Percentiles rank a stretch among this genome's conserved stretches.
phyloP scores from a whole-genome alignment of 2,329 filamentous ascomycete species.

The Calonectria pauciramosa region DNA sequence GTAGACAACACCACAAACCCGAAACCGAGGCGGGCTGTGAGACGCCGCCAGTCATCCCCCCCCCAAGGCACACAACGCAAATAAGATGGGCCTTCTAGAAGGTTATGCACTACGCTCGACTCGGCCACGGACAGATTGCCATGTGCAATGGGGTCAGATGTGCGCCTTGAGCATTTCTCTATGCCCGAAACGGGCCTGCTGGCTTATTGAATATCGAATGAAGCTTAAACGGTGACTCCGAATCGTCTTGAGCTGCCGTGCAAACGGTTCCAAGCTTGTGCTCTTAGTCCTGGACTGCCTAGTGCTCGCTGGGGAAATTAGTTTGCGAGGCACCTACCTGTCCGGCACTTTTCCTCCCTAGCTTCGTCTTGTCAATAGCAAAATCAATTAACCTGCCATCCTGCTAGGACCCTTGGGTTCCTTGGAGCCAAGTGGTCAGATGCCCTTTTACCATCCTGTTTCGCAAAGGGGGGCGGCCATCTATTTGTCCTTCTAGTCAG shows the following conservation, averaged over 20 bases:
- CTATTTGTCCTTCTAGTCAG: background rate
- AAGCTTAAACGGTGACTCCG: conserved; percentile 3
- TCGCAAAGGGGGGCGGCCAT: background rate
- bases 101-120: conserved; percentile 12
- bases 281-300: background rate
- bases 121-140: background rate
- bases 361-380: background rate
- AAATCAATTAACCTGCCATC: conserved; percentile 10
- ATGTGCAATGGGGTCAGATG: conserved; percentile 11
- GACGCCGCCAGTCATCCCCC: background rate
- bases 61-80: background rate
- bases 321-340: background rate
- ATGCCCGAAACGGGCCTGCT: background rate
- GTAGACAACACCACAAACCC: conserved; percentile 12
- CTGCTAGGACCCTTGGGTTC: conserved; percentile 6
- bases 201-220: conserved; percentile 16
- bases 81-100: conserved; percentile 9
- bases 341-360: background rate
- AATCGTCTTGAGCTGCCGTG: background rate
- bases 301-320: background rate
- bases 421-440: background rate
- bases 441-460: background rate
- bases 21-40: conserved; percentile 8
- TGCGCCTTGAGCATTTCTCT: background rate
- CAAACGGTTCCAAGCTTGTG: background rate